phyloP scores from a whole-genome alignment of 1,139 yeast genomes.

The Arxiozyma heterogenica region DNA sequence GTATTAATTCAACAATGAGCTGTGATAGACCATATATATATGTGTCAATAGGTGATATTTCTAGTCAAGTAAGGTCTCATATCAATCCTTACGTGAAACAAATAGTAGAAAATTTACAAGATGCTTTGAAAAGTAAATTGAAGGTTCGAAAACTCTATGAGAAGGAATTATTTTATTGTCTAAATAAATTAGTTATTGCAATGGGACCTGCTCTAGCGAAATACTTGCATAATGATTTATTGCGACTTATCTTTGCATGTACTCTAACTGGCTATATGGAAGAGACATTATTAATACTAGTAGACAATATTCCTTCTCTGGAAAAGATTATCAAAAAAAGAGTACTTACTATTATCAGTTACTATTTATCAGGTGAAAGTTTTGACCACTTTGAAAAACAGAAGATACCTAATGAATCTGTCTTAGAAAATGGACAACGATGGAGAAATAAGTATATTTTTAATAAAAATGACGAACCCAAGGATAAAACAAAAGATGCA shows the following conservation, averaged over 20 bases:
- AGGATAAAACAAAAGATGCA: slow-evolving; percentile 28
- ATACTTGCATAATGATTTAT: slow-evolving; percentile 70
- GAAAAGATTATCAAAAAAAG: slow-evolving; percentile 65
- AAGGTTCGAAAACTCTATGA: slow-evolving; percentile 66
- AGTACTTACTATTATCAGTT: slow-evolving; percentile 61
- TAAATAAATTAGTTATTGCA: slow-evolving; percentile 77
- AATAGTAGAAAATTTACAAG: slow-evolving; percentile 72
- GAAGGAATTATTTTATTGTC: slow-evolving; percentile 81
- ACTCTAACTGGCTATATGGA: slow-evolving; percentile 76
- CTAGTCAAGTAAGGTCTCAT: slow-evolving; percentile 75
- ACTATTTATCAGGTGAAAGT: slow-evolving; percentile 71
- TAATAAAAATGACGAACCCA: slow-evolving; percentile 40
- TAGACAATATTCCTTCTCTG: slow-evolving; percentile 69
- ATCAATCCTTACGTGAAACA: slow-evolving; percentile 86
- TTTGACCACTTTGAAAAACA: slow-evolving; percentile 67
- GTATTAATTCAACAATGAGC: slow-evolving; percentile 25
- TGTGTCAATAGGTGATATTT: slow-evolving; percentile 76
- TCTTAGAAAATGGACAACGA: slow-evolving; percentile 58
- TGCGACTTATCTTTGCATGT: slow-evolving; percentile 73
- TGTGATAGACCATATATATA: slow-evolving; percentile 68
- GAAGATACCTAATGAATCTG: slow-evolving; percentile 47
- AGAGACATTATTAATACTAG: slow-evolving; percentile 59
- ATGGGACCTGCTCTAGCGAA: slow-evolving; percentile 94
- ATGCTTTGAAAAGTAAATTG: slow-evolving; percentile 65
- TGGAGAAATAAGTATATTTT: slow-evolving; percentile 67